Conservation (phyloP, 352 stramenopile species). For the Pythium sukuiense region DNA sequence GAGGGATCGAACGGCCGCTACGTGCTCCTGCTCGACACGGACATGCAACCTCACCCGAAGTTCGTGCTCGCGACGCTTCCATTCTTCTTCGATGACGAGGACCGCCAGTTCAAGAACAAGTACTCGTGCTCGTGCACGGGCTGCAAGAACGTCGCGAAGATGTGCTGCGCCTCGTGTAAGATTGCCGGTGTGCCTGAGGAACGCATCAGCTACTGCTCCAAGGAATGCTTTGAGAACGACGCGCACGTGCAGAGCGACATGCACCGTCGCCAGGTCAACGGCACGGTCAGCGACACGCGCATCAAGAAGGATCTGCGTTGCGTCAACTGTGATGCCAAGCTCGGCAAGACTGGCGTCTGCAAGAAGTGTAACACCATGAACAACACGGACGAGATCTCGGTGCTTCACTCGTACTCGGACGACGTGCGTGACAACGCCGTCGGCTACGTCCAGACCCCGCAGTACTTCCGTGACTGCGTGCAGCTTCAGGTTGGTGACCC, state of each 20-base stretch:
- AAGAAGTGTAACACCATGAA: conserved; percentile 34
- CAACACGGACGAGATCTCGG: conserved; percentile 29
- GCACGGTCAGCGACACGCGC: conserved; percentile 32
- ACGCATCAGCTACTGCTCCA: conserved; percentile 51
- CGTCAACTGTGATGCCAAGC: conserved; percentile 31
- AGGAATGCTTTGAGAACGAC: conserved; percentile 51
- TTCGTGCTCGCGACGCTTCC: conserved; percentile 73
- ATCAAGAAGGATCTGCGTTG: conserved; percentile 40
- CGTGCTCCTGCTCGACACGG: conserved; percentile 81
- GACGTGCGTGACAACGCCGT: conserved; percentile 41
- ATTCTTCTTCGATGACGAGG: conserved; percentile 82
- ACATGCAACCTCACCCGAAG: conserved; percentile 83
- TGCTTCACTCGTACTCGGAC: conserved; percentile 37
- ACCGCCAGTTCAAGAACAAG: conserved; percentile 66
- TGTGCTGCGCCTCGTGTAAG: conserved; percentile 51
- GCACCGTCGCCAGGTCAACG: conserved; percentile 48
- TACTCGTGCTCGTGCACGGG: conserved; percentile 43
- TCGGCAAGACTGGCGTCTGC: conserved; percentile 35
- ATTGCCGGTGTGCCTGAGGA: conserved; percentile 44
- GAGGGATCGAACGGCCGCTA: conserved; percentile 81
- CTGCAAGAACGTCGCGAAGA: conserved; percentile 43
- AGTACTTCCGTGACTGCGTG: conserved; percentile 48
- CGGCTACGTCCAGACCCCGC: conserved; percentile 43
- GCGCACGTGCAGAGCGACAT: conserved; percentile 43
- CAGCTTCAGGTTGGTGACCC: conserved; percentile 47